Evolutionary conservation across 1,139 yeast species (phyloP).

Genomic region (Suhomyces guaymorum): DNA sequence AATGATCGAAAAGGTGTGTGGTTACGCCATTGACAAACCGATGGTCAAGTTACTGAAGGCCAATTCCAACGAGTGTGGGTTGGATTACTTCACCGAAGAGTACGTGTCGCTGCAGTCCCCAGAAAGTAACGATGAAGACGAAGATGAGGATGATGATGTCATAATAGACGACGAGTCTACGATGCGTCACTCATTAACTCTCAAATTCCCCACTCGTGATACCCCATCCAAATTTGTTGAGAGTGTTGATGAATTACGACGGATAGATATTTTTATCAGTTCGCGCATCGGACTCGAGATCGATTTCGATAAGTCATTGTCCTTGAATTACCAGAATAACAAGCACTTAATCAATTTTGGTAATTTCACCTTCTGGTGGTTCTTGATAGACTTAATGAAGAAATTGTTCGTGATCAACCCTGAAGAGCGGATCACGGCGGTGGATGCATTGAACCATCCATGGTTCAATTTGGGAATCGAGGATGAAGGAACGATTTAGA

Average conservation of each 20-base stretch:
- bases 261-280: conserved; percentile 52
- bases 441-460: conserved; percentile 70
- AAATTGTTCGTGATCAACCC: conserved; percentile 67
- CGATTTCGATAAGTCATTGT: conserved; percentile 42
- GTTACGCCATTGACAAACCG: conserved; percentile 39
- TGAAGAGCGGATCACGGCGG: conserved; percentile 59
- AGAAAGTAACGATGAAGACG: conserved; percentile 19
- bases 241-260: conserved; percentile 52
- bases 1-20: conserved; percentile 82
- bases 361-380: conserved; percentile 75
- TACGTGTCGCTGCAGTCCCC: conserved; percentile 17
- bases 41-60: conserved; percentile 40
- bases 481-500: conserved; percentile 65
- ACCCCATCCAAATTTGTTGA: conserved; percentile 51
- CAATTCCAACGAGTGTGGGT: conserved; percentile 45
- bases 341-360: conserved; percentile 43
- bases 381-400: conserved; percentile 65
- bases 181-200: conserved; percentile 26
- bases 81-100: conserved; percentile 40
- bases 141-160: conserved; percentile 28
- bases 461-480: conserved; percentile 77
- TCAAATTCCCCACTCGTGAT: conserved; percentile 36
- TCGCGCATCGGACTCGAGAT: conserved; percentile 42
- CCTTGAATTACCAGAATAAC: conserved; percentile 45
- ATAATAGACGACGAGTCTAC: conserved; percentile 35